Conservation (phyloP, 805 yeast species). For the Danielozyma ontarioensis region DNA sequence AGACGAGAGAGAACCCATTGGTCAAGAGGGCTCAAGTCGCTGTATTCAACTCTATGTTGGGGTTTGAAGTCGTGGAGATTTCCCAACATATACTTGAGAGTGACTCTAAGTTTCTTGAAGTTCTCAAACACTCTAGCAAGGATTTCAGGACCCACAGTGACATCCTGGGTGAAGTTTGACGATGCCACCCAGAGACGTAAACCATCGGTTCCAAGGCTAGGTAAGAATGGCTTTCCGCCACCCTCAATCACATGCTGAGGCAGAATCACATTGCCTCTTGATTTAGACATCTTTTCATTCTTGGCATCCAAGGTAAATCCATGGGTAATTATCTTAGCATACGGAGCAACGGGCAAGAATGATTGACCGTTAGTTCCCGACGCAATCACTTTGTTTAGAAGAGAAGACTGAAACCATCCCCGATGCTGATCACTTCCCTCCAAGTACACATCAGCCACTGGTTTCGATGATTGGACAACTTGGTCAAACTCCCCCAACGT, state of each 20-base stretch:
- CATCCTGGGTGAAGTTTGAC: constrained; percentile 78
- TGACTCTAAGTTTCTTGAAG: constrained; percentile 74
- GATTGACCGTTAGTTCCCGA: constrained; percentile 38
- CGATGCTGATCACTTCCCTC: constrained; percentile 99
- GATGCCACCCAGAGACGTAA: constrained; percentile 87
- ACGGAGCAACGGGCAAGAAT: constrained; percentile 49
- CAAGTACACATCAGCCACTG: constrained; percentile 69
- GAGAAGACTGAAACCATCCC: constrained; percentile 97
- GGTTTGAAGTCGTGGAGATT: constrained; percentile 55
- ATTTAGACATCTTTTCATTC: constrained; percentile 90
- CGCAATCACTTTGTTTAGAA: constrained; percentile 65
- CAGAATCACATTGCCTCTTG: constrained; percentile 73
- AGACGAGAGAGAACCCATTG: constrained; percentile 56
- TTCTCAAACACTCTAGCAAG: constrained; percentile 74
- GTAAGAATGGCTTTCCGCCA: constrained; percentile 36
- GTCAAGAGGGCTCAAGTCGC: constrained; percentile 45
- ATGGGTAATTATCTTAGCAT: constrained; percentile 74
- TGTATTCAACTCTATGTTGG: constrained; percentile 30
- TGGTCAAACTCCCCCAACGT: constrained; percentile 43
- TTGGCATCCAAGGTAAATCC: constrained; percentile 88
- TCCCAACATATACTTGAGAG: constrained; percentile 78
- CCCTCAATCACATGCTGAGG: constrained; percentile 71
- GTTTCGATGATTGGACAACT: constrained; percentile 17
- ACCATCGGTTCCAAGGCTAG: constrained; percentile 85
- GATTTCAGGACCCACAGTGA: constrained; percentile 66